Percentiles rank a stretch among this genome's conserved stretches.
These are phyloP conservation scores for Chionographis japonica DNA, from an alignment of 106 monocot species.

Conservation along the genomic window DNA sequence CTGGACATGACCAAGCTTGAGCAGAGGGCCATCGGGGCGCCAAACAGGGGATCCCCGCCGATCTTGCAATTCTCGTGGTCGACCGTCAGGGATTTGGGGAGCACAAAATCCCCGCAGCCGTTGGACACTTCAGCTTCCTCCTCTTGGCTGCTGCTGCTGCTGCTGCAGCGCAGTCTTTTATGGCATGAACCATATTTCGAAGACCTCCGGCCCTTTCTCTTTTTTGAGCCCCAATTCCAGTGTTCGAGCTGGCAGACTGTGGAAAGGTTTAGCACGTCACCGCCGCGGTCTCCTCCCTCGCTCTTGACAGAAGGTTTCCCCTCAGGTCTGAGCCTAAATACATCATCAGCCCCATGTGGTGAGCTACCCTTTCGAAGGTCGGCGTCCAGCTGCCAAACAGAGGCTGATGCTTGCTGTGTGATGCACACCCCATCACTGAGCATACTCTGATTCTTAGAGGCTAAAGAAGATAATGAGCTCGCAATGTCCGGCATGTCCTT, in stretches of 20 bases:
- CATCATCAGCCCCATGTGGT: background rate
- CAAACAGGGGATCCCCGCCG: slow-evolving; percentile 34
- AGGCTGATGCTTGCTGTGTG: background rate
- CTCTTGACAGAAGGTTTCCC: background rate
- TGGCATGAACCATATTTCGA: background rate
- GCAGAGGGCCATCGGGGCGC: slow-evolving; percentile 6
- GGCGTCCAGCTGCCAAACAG: background rate
- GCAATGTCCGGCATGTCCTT: slow-evolving; percentile 33
- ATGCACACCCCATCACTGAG: background rate
- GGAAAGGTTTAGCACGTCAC: slow-evolving; percentile 7
- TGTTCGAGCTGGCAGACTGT: slow-evolving; percentile 4
- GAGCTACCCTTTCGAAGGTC: background rate
- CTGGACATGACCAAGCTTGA: slow-evolving; percentile 54
- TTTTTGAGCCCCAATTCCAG: slow-evolving; percentile 33
- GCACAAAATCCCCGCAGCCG: slow-evolving; percentile 5
- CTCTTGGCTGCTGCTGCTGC: slow-evolving; percentile 12
- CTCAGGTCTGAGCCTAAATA: too few relatives aligned
- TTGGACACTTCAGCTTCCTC: slow-evolving; percentile 3
- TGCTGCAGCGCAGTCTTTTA: slow-evolving; percentile 3
- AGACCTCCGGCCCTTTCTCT: slow-evolving; percentile 2
- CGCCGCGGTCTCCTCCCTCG: background rate
- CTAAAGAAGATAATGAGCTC: slow-evolving; percentile 9
- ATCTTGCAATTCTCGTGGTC: slow-evolving; percentile 49
- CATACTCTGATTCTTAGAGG: background rate
- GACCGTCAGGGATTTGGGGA: slow-evolving; percentile 18